Percentiles rank a stretch among this genome's conserved stretches.
Evolutionary conservation across 2,329 filamentous ascomycete genomes (phyloP).

Genomic region (Fonsecaea monophora): DNA sequence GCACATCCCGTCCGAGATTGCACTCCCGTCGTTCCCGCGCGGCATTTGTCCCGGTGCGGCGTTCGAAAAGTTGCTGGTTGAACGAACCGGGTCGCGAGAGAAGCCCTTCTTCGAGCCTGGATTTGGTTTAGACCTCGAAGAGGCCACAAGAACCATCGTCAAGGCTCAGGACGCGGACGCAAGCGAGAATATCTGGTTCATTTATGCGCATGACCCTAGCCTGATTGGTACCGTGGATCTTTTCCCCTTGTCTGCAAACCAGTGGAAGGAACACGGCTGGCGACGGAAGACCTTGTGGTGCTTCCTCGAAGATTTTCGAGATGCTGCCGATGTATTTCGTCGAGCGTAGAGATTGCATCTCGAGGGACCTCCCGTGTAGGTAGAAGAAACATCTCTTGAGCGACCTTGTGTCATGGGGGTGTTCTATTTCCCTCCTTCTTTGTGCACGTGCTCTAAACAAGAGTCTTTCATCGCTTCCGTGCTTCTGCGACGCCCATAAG

Average conservation of each 20-base stretch:
- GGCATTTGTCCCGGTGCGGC: neutral
- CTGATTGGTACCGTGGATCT: conserved; percentile 39
- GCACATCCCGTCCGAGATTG: conserved; percentile 4
- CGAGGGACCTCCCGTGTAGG: too few species aligned
- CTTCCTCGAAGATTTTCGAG: conserved; percentile 25
- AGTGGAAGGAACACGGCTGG: conserved; percentile 43
- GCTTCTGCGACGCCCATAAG: too few species aligned
- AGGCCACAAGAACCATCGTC: conserved; percentile 10
- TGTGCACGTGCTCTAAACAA: too few species aligned
- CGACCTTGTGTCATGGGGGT: too few species aligned
- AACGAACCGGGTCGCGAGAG: conserved; percentile 8
- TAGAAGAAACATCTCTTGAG: too few species aligned
- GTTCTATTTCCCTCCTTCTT: too few species aligned
- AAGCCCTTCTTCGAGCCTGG: conserved; percentile 44
- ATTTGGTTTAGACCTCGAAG: conserved; percentile 6
- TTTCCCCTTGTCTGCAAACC: conserved; percentile 39
- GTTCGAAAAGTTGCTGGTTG: conserved; percentile 11
- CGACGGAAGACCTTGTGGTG: conserved; percentile 28
- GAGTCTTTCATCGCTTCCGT: too few species aligned
- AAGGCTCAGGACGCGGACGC: conserved; percentile 35
- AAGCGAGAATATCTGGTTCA: conserved; percentile 40
- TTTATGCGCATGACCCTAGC: conserved; percentile 41
- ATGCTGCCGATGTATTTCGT: too few species aligned
- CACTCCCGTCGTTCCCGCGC: neutral
- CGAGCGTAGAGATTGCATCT: too few species aligned